phyloP scores from a whole-genome alignment of 306 rosid species.

The Astragalus membranaceus region DNA sequence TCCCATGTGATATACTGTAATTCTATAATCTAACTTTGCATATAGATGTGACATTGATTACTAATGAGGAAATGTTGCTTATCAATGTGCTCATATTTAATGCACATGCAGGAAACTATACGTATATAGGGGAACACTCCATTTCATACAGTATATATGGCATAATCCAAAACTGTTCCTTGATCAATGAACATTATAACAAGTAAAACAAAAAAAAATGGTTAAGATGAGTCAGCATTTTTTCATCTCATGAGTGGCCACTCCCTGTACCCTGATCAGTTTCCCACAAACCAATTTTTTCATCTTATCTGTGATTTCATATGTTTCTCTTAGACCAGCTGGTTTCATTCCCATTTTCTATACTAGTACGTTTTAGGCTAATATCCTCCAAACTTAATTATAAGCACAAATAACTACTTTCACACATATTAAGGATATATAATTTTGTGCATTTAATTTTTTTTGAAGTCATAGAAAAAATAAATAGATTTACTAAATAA shows the following conservation, averaged over 20 bases:
- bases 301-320: not conserved
- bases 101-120: conserved; percentile 37
- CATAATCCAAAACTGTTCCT: conserved; percentile 23
- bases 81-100: conserved; percentile 31
- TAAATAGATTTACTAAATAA: too few species aligned
- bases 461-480: too few species aligned
- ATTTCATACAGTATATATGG: conserved; percentile 18
- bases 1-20: conserved; percentile 17
- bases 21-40: conserved; percentile 23
- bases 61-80: conserved; percentile 29
- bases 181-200: conserved; percentile 19
- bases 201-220: conserved; percentile 25
- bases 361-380: too few species aligned
- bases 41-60: conserved; percentile 45
- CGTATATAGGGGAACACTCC: conserved; percentile 31
- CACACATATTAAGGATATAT: too few species aligned
- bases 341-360: not conserved
- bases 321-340: not conserved
- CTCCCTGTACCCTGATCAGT: not conserved
- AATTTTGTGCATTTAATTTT: too few species aligned
- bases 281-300: not conserved
- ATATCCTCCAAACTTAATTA: too few species aligned
- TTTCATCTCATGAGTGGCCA: conserved; percentile 19
- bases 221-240: conserved; percentile 28
- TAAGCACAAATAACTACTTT: too few species aligned